These are phyloP conservation scores for Penicillium samsonianum DNA, from an alignment of 495 filamentous ascomycete species.

Conservation along the genomic window DNA sequence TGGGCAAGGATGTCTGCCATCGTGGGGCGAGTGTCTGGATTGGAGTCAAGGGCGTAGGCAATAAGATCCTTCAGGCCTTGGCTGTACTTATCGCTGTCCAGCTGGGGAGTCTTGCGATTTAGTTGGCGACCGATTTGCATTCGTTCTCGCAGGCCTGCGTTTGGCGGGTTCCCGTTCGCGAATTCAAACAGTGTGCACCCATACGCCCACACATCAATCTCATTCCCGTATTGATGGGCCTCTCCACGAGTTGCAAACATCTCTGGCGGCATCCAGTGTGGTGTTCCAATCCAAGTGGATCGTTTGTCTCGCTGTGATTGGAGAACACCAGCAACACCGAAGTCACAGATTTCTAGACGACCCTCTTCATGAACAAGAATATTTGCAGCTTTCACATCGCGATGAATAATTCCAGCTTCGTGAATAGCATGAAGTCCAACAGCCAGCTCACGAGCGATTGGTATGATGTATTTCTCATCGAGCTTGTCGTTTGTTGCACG, in stretches of 20 bases:
- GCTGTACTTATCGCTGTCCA: slow-evolving; percentile 77
- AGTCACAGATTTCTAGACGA: slow-evolving; percentile 87
- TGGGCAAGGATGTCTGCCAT: slow-evolving; percentile 51
- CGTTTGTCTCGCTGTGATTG: slow-evolving; percentile 83
- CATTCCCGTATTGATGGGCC: slow-evolving; percentile 57
- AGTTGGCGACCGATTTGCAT: slow-evolving; percentile 64
- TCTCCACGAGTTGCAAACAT: slow-evolving; percentile 55
- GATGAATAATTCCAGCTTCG: slow-evolving; percentile 88
- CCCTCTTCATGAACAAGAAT: slow-evolving; percentile 88
- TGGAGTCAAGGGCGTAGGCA: slow-evolving; percentile 73
- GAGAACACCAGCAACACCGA: slow-evolving; percentile 87
- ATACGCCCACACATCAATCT: slow-evolving; percentile 95
- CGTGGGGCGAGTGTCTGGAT: slow-evolving; percentile 72
- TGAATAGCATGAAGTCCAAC: slow-evolving; percentile 85
- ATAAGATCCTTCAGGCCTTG: slow-evolving; percentile 72
- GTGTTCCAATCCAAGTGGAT: slow-evolving; percentile 90
- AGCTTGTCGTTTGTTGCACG: slow-evolving; percentile 65
- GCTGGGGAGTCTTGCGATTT: slow-evolving; percentile 58
- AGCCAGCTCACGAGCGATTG: slow-evolving; percentile 84
- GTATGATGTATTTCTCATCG: slow-evolving; percentile 86
- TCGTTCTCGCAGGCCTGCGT: slow-evolving; percentile 48
- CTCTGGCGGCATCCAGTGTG: slow-evolving; percentile 97
- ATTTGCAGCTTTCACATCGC: slow-evolving; percentile 94
- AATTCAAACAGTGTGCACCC: slow-evolving; percentile 90
- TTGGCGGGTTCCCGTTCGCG: slow-evolving; percentile 83